Conservation (phyloP, 2,329 filamentous ascomycete genomes). For the Elsinoe perseae region DNA sequence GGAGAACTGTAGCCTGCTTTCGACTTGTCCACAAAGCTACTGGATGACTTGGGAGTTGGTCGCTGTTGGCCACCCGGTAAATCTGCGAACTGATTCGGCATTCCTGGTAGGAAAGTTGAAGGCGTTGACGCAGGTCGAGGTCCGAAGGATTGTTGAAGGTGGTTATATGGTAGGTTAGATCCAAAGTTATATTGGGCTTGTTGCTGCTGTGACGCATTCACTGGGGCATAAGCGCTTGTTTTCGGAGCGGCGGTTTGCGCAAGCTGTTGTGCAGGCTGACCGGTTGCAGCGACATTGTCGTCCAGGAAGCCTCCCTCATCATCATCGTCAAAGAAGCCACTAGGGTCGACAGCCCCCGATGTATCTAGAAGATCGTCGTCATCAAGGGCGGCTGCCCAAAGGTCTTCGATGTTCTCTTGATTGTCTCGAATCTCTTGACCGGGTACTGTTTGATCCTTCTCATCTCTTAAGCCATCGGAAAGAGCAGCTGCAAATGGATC, state of each 20-base stretch:
- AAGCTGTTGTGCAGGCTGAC: not conserved
- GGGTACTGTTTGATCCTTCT: constrained; percentile 9
- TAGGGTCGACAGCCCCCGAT: constrained; percentile 47
- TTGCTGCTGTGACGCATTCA: not conserved
- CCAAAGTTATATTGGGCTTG: constrained; percentile 1
- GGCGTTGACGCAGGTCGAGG: constrained; percentile 11
- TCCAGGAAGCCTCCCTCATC: constrained; percentile 72
- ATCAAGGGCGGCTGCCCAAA: constrained; percentile 75
- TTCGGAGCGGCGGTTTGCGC: not conserved
- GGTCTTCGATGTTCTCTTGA: constrained; percentile 61
- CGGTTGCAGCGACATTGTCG: constrained; percentile 40
- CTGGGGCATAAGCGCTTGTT: not conserved
- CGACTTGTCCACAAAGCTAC: constrained; percentile 84
- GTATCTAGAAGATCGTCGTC: constrained; percentile 48
- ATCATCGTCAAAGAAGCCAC: constrained; percentile 69
- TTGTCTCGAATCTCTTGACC: constrained; percentile 11
- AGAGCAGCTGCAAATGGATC: constrained; percentile 9
- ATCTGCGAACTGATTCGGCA: not conserved
- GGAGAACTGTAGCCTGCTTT: constrained; percentile 91
- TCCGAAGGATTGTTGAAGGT: constrained; percentile 11
- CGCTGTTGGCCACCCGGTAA: not conserved
- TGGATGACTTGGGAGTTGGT: constrained; percentile 28
- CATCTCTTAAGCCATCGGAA: constrained; percentile 4
- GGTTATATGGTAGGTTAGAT: not conserved
- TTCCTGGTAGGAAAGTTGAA: constrained; percentile 10